Evolutionary conservation across 106 monocot genomes (phyloP), one percentile per base, ranked within the genome.

Genomic region (Amphibolis antarctica): DNA sequence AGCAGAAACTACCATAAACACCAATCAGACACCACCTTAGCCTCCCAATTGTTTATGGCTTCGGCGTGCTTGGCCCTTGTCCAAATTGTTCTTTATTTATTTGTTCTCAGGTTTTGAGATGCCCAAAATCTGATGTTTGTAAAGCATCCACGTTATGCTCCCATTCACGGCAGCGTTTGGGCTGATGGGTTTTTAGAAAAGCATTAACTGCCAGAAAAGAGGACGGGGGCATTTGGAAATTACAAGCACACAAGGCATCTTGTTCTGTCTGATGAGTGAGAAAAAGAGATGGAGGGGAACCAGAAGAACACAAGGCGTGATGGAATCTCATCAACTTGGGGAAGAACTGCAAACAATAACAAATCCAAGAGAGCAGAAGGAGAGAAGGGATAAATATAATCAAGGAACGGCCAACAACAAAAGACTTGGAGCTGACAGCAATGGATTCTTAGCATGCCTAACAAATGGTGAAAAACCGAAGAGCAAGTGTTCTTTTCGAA

Each of bases 211-310:
- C 67, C 69, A 75, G 66, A 58, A 27, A 42, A 46, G 70, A 76
- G 5, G 78, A 56, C 45, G 19, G 44, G 10, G 59, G 19, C 60
- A 62, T 67, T 17, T 68, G 31, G 68, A 60, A 72, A 64, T 44
- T 56, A 67, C 7, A 27, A 26, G 60, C 42, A 36, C 70, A 76
- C 69, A 82, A 79, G 82, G 85, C 75, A 86, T 81, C 81, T 81
- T 66, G 57, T 66, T 25, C 52, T 60, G 28, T 25, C 52, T 60
- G 28, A 65, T 53, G 48, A 24, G 27, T 46, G 9, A 50, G 42
- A 12, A 20, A n/a, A n/a, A 22, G 30, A 29, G 31, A 49, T n/a
- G n/a, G n/a, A 48, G 47, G 64, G 64, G 43, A 43, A 64, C 64
- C 64, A 48, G 47, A 36, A 24, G 52, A 44, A 61, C 42, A 42